Evolutionary conservation across 768 basidiomycete genomes (phyloP).

Genomic region (Fomitopsis pulvina): DNA sequence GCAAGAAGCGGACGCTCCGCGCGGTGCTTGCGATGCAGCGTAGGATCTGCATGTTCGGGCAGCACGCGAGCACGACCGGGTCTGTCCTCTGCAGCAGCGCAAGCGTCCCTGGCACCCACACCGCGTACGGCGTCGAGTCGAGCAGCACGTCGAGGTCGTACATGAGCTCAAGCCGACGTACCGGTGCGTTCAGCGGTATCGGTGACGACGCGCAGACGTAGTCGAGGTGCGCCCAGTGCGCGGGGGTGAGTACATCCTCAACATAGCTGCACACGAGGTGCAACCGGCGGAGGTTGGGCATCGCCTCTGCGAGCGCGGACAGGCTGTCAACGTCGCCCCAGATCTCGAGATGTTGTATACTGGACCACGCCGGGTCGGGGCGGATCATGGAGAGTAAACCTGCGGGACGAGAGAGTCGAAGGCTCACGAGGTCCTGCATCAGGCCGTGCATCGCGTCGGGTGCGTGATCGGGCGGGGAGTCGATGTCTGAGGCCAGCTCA

Average conservation of each 20-base stretch:
- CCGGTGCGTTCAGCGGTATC: slow-evolving; percentile 11
- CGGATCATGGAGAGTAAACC: slow-evolving; percentile 11
- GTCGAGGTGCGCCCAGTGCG: slow-evolving; percentile 13
- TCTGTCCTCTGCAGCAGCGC: slow-evolving; percentile 11
- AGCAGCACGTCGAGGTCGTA: slow-evolving; percentile 12
- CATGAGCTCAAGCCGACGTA: slow-evolving; percentile 10
- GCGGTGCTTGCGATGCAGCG: background rate
- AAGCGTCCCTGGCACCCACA: slow-evolving; percentile 1
- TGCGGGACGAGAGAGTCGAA: slow-evolving; percentile 13
- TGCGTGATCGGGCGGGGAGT: slow-evolving; percentile 7
- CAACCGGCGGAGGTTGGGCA: slow-evolving; percentile 12
- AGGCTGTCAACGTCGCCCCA: slow-evolving; percentile 13
- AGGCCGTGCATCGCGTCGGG: background rate
- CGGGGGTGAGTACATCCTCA: slow-evolving; percentile 9
- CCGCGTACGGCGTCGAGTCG: background rate
- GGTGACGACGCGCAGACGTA: slow-evolving; percentile 13
- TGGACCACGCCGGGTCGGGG: slow-evolving; percentile 10
- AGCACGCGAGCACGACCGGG: slow-evolving; percentile 12
- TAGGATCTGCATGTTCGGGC: background rate
- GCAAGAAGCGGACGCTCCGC: background rate
- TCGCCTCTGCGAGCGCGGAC: slow-evolving; percentile 10
- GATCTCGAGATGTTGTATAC: slow-evolving; percentile 12
- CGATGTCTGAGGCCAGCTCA: slow-evolving; percentile 1
- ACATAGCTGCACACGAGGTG: slow-evolving; percentile 5
- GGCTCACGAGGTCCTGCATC: slow-evolving; percentile 1